These are phyloP conservation scores for Mycena citricolor DNA, from an alignment of 1,284 basidiomycete genomes.

Conservation along the genomic window DNA sequence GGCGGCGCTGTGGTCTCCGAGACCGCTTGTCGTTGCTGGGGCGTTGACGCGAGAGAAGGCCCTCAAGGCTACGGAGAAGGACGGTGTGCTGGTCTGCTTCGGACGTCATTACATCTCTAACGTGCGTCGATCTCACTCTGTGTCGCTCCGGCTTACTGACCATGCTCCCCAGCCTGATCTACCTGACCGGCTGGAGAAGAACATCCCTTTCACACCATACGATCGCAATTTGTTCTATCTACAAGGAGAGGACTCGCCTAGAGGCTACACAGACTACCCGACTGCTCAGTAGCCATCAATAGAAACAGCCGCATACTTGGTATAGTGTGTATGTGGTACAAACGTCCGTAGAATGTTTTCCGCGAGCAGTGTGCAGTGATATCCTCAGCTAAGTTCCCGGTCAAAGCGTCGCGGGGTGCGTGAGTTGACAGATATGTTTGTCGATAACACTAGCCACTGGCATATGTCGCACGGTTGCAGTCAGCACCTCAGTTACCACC, in stretches of 20 bases:
- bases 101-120: conserved; percentile 49
- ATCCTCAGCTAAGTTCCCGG: no score
- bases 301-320: not conserved
- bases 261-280: conserved; percentile 42
- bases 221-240: conserved; percentile 34
- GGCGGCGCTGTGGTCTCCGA: conserved; percentile 20
- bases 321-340: not conserved
- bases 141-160: not conserved
- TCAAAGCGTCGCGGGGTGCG: no score
- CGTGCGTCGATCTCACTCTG: conserved; percentile 30
- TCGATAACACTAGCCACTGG: no score
- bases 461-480: no score
- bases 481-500: no score
- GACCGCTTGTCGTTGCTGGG: conserved; percentile 28
- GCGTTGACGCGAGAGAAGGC: conserved; percentile 31
- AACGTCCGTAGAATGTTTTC: no score
- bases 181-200: conserved; percentile 37
- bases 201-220: conserved; percentile 29
- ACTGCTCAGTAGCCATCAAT: conserved; percentile 20
- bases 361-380: no score
- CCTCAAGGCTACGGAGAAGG: conserved; percentile 38
- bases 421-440: no score
- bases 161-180: conserved; percentile 45
- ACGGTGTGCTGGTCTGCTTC: conserved; percentile 39
- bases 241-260: conserved; percentile 27